Evolutionary conservation across 768 basidiomycete species (phyloP), one percentile per base, ranked within the genome.

Genomic region (Lyophyllum semitale): DNA sequence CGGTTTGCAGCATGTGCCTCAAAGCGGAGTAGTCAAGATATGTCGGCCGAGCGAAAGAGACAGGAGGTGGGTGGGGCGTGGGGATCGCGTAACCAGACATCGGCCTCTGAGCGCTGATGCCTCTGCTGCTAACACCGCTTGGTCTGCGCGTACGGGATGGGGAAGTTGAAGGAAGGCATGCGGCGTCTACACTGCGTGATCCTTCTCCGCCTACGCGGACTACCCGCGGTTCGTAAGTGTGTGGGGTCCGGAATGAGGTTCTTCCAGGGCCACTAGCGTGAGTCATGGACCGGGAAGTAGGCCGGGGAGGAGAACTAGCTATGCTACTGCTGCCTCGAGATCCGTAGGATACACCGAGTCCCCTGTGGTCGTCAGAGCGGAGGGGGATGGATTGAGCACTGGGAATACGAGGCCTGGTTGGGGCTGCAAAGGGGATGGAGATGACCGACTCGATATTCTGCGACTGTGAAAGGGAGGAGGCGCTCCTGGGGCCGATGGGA

Each of bases 21-120:
- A 93, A 72, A 1, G 88, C 82, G 2, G 90, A 90, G 68, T 89
- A 79, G 40, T 90, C 88, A 51, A 93, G 79, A 68, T 93, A 93
- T 0, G 84, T 71, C 1, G 91, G 91, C 18, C 85, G 82, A 44
- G 82, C 73, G 68, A 87, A 93, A 50, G 74, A 71, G 30, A 62
- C 71, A 53, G 67, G 68, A 43, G 67, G 58, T 46, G 63, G 68
- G 33, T 69, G 65, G 32, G 73, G 68, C 25, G 58, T 65, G 25
- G 60, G 69, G 43, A 64, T 66, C 55, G 68, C 69, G 53, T 56
- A 64, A 64, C 57, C 68, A 59, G 58, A 67, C 58, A 55, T 47
- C 55, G 64, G 66, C 59, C 66, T 60, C 57, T 73, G 73, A 29
- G 52, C 59, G 23, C 68, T 62, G 41, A 69, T 61, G 11, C 71